Base-by-base conservation (phyloP, 2,329 filamentous ascomycete genomes). In the Hypoxylon sp. region DNA sequence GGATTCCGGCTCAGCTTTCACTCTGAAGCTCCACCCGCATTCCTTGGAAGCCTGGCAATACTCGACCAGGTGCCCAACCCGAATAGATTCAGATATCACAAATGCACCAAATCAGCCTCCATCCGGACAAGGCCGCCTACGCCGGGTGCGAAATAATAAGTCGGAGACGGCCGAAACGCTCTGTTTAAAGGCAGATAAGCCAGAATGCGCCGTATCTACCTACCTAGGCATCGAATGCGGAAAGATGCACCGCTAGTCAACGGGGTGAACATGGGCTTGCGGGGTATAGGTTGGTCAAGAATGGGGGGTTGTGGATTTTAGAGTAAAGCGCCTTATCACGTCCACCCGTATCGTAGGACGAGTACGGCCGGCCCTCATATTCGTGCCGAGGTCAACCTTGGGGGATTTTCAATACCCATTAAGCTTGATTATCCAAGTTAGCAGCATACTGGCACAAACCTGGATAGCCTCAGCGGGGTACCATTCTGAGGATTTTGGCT, bases 261-360 rank as follows among this genome's bases (percentile, higher is more conserved):
- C n/a, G 49, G 30, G 30, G 24, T 24, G 20, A 11, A 8, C 42
- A 32, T 30, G n/a, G n/a, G 40, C 48, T 56, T 67, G 66, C 64
- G 66, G 66, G 66, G 66, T 61, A 65, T 30, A 32, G 28, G 24
- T 42, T 40, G 30, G 33, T 46, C 64, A 67, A 67, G 60, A 61
- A 67, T 67, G 60, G 64, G 64, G 64, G 64, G 54, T 59, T 32
- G 30, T 54, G 11, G 44, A 48, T 9, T 30, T 36, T 16, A 30
- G 45, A 58, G 24, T n/a, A 58, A 22, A 38, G 30, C 33, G 3
- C 49, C 53, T 66, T 63, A 66, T 62, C 58, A 28, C 52, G 14
- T 7, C 20, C 18, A 12, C 3, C 46, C n/a, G 38, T 12, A 40
- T 53, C 4, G 20, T 58, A 40, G 32, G n/a, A 45, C 36, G 45